Evolutionary conservation across 2,329 filamentous ascomycete species (phyloP).

Genomic region (Calonectria honghensis): DNA sequence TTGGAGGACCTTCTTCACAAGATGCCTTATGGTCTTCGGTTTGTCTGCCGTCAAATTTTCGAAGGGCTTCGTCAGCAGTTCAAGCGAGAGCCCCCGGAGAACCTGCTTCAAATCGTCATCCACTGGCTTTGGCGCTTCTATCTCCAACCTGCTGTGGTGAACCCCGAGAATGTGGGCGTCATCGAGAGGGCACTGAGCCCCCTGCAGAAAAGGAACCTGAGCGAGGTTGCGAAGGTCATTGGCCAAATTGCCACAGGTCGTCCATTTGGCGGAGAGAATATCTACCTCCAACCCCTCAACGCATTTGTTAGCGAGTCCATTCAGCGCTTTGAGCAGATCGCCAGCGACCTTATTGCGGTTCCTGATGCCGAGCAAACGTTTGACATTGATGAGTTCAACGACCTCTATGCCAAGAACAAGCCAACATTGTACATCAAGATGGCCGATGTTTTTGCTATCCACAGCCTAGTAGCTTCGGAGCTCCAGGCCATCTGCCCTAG

Average conservation of each 20-base stretch:
- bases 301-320: conserved; percentile 91
- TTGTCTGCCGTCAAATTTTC: conserved; percentile 90
- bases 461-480: conserved; percentile 89
- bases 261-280: conserved; percentile 93
- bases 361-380: conserved; percentile 93
- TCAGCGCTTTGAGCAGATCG: conserved; percentile 84
- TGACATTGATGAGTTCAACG: conserved; percentile 99
- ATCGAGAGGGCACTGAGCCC: conserved; percentile 92
- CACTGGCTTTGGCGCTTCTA: conserved; percentile 98
- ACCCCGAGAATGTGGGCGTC: conserved; percentile 94
- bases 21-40: conserved; percentile 95
- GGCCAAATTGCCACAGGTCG: conserved; percentile 91
- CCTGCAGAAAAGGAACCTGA: conserved; percentile 92
- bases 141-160: conserved; percentile 89
- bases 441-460: conserved; percentile 96
- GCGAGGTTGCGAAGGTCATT: conserved; percentile 93
- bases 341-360: conserved; percentile 86
- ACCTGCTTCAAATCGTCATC: conserved; percentile 87
- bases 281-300: conserved; percentile 96
- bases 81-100: conserved; percentile 84
- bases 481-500: conserved; percentile 84
- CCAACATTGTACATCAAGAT: conserved; percentile 99
- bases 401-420: conserved; percentile 96
- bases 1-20: conserved; percentile 89
- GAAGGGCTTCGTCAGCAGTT: conserved; percentile 86